Evolutionary conservation across 2,329 filamentous ascomycete genomes (phyloP), one percentile per base, ranked within the genome.

Genomic region (Cladosporium sp.): DNA sequence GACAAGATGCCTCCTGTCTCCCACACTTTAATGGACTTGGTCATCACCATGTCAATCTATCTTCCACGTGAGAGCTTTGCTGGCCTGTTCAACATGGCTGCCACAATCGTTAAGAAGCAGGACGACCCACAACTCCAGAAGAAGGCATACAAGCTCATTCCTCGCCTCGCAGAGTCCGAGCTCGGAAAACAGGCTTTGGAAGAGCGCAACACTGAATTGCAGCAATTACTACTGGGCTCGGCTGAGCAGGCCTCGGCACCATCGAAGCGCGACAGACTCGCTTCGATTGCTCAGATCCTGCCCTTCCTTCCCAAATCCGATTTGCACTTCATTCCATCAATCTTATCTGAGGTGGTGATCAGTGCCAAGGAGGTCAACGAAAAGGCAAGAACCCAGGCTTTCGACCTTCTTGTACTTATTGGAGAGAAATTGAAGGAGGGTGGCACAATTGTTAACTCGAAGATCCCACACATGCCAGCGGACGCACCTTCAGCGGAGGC

Each of bases 361-460:
- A 90, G 90, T 62, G 95, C 92, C 76, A 99, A 99, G 75, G 94
- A 99, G 77, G 91, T 94, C 70, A 99, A 99, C 70, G 94, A 99
- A 74, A 92, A 92, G 70, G 92, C 94, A 0, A 84, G 94, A 63
- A 92, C 90, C 55, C 86, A 88, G 2, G 93, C 94, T 0, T 99
- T 97, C 71, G 90, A 95, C 52, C 81, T 97, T 15, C 83, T 99
- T 12, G 89, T 99, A 20, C 82, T 89, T 45, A 92, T 97, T 84
- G 92, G 91, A 15, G 84, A 91, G 71, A 89, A 87, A 66, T 92
- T 97, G 80, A 84, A 85, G 19, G 81, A 87, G 61, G 85, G 90
- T 3, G 87, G 87, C 38, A 80, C 82, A 51, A 94, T 99, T 62
- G 83, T 93, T 67, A 95, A 96, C 74, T 87, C 85, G 66, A 90